These are phyloP conservation scores for Emydomyces testavorans DNA, from an alignment of 2,329 filamentous ascomycete species.

Conservation along the genomic window DNA sequence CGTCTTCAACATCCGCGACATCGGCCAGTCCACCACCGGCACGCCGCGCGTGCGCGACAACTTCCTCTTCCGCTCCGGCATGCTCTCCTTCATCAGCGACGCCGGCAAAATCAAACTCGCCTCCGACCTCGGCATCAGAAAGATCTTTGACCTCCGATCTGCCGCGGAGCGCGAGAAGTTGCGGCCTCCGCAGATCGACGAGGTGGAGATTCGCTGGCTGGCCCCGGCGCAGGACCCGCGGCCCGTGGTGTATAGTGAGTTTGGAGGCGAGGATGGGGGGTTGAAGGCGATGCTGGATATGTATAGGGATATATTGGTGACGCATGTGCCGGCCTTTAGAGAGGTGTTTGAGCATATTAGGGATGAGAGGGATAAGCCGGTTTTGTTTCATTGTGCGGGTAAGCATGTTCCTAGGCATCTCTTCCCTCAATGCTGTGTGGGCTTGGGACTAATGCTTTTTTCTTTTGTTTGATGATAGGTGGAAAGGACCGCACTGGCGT, in stretches of 20 bases:
- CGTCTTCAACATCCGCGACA: constrained; percentile 56
- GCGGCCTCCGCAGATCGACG: constrained; percentile 39
- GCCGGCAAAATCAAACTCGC: constrained; percentile 44
- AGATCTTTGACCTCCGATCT: constrained; percentile 58
- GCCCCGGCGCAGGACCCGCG: constrained; percentile 52
- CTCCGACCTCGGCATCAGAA: constrained; percentile 44
- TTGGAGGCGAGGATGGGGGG: constrained; percentile 38
- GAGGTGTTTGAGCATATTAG: constrained; percentile 50
- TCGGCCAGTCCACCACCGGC: constrained; percentile 43
- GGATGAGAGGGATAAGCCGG: constrained; percentile 34
- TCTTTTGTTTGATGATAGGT: background rate
- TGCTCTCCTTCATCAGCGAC: constrained; percentile 48
- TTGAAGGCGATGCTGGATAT: constrained; percentile 47
- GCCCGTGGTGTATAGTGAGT: constrained; percentile 44
- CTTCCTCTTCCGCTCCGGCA: constrained; percentile 57
- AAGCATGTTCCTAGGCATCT: background rate
- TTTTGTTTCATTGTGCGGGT: constrained; percentile 61
- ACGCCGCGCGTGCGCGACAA: constrained; percentile 25
- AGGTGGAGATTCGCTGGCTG: constrained; percentile 45
- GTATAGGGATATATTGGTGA: constrained; percentile 56
- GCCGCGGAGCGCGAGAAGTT: constrained; percentile 32
- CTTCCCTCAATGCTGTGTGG: background rate
- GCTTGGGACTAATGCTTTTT: background rate
- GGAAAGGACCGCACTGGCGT: constrained; percentile 69
- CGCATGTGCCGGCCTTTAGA: constrained; percentile 46